Conservation (phyloP, 805 yeast species). For the Yueomyces sp. region DNA sequence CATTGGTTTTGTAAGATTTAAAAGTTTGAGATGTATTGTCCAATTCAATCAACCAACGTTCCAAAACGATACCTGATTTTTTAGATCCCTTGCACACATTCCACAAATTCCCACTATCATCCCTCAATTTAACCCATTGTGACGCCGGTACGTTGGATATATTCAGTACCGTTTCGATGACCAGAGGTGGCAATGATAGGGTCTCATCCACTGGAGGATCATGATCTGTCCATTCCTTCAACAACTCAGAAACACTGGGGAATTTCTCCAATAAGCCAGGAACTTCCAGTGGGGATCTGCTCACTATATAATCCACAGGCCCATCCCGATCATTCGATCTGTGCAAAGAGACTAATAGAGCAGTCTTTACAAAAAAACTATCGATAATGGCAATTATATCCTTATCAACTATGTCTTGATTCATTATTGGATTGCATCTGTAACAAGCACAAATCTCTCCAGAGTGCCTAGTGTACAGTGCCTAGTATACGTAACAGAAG, state of each 20-base stretch:
- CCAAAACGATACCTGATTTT: conserved; percentile 79
- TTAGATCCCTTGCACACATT: conserved; percentile 46
- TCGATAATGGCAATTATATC: conserved; percentile 29
- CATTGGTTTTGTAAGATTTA: conserved; percentile 16
- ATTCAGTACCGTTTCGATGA: conserved; percentile 73
- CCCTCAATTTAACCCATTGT: conserved; percentile 47
- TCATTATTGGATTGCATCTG: neutral
- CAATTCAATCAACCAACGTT: conserved; percentile 84
- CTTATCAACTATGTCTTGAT: conserved; percentile 4
- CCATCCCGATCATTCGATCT: conserved; percentile 14
- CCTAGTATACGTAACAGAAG: no score
- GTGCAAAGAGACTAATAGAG: conserved; percentile 41
- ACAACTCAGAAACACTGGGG: conserved; percentile 8
- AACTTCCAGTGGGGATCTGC: conserved; percentile 7
- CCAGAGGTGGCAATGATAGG: conserved; percentile 55
- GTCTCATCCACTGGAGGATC: conserved; percentile 16
- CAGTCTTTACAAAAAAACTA: conserved; percentile 53
- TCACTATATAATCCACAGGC: conserved; percentile 2
- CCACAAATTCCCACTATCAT: conserved; percentile 40
- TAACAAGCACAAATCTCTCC: no score
- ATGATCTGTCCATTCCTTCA: conserved; percentile 53
- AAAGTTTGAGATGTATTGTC: conserved; percentile 29
- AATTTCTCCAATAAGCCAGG: conserved; percentile 8
- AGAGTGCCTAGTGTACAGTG: no score
- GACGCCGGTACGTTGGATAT: conserved; percentile 41